phyloP scores from a whole-genome alignment of 1,284 basidiomycete species.

The Somion occarium region DNA sequence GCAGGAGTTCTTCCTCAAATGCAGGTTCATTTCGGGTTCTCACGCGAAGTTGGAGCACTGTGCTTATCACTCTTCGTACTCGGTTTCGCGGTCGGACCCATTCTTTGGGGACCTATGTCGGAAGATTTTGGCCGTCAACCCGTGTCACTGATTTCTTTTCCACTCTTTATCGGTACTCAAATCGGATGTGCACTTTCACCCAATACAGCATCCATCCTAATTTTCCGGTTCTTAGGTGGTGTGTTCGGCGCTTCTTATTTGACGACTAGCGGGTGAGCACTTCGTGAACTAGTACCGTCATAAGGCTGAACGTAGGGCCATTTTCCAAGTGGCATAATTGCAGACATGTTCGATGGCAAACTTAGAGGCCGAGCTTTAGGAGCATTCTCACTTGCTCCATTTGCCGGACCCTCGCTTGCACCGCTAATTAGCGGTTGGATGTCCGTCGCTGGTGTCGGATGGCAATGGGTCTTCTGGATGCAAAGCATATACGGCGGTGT shows the following conservation, averaged over 20 bases:
- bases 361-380: constrained; percentile 49
- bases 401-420: constrained; percentile 10
- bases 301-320: not conserved
- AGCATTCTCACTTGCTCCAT: constrained; percentile 33
- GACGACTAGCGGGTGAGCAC: constrained; percentile 18
- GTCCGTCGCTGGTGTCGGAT: constrained; percentile 30
- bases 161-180: constrained; percentile 45
- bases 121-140: constrained; percentile 39
- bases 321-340: constrained; percentile 4
- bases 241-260: constrained; percentile 34
- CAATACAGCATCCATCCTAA: constrained; percentile 47
- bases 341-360: constrained; percentile 33
- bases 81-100: constrained; percentile 50
- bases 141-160: constrained; percentile 44
- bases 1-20: constrained; percentile 45
- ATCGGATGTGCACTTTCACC: constrained; percentile 49
- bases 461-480: constrained; percentile 14
- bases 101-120: constrained; percentile 45
- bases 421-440: constrained; percentile 7
- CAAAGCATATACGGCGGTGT: constrained; percentile 25
- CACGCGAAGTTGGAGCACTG: constrained; percentile 45
- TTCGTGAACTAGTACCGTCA: not conserved
- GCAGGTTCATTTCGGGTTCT: constrained; percentile 47
- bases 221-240: constrained; percentile 57
- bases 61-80: constrained; percentile 51